These are phyloP conservation scores for Neocucurbitaria cava DNA, from an alignment of 2,329 filamentous ascomycete genomes.

Conservation along the genomic window DNA sequence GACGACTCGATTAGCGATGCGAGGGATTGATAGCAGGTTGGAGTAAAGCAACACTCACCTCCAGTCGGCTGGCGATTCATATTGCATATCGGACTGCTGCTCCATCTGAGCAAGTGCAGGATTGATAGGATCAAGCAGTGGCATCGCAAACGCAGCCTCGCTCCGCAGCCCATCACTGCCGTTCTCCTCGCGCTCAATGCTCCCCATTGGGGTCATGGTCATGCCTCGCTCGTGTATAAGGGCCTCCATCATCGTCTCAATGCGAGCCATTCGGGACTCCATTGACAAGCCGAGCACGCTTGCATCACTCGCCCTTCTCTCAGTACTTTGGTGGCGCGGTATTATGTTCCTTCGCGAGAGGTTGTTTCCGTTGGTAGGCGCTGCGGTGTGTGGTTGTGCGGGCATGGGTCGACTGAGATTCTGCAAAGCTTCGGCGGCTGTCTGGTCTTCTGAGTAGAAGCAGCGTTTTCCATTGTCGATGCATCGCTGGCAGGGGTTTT, in stretches of 20 bases:
- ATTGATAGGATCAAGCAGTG: constrained; percentile 31
- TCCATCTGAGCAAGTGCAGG: constrained; percentile 26
- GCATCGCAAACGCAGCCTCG: constrained; percentile 27
- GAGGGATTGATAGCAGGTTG: not conserved
- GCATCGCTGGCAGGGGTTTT: constrained; percentile 46
- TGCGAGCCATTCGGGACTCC: constrained; percentile 44
- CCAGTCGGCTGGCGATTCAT: constrained; percentile 16
- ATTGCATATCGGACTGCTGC: constrained; percentile 18
- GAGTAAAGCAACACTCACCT: constrained; percentile 3
- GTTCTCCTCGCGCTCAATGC: constrained; percentile 36
- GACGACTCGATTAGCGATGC: not conserved
- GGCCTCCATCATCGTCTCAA: constrained; percentile 46
- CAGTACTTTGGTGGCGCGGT: constrained; percentile 26
- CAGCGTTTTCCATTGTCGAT: constrained; percentile 44
- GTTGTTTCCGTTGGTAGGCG: constrained; percentile 20
- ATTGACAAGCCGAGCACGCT: constrained; percentile 35
- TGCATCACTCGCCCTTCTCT: constrained; percentile 37
- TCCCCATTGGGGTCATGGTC: constrained; percentile 30
- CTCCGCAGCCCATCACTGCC: constrained; percentile 22
- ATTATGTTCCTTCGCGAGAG: constrained; percentile 23
- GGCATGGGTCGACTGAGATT: constrained; percentile 45
- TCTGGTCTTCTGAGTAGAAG: constrained; percentile 49
- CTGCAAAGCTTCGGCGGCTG: constrained; percentile 46
- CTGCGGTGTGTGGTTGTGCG: constrained; percentile 17
- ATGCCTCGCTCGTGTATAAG: constrained; percentile 40